Conservation (phyloP, 2,329 filamentous ascomycete genomes). For the Trichophyton simii region DNA sequence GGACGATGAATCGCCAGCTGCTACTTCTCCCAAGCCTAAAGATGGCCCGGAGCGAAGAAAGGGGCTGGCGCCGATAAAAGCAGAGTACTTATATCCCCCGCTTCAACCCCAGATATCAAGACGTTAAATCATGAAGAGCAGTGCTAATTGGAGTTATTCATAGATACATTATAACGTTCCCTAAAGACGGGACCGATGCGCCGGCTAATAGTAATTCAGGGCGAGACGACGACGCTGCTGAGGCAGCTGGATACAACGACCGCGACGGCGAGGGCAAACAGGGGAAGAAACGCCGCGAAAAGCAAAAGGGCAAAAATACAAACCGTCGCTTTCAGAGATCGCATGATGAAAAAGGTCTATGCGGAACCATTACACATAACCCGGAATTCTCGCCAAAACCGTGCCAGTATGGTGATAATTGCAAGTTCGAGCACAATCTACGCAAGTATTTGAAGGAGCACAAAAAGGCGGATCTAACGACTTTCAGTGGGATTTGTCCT, state of each 20-base stretch:
- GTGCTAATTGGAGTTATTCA: not conserved
- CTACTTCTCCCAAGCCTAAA: conserved; percentile 15
- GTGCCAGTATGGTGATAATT: conserved; percentile 68
- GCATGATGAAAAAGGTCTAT: conserved; percentile 63
- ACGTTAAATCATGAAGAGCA: not conserved
- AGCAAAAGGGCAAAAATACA: conserved; percentile 67
- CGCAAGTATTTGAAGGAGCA: conserved; percentile 73
- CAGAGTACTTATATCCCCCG: conserved; percentile 44
- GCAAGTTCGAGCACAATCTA: conserved; percentile 71
- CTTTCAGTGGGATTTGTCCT: conserved; percentile 67
- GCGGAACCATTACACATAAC: conserved; percentile 56
- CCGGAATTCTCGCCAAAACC: conserved; percentile 68
- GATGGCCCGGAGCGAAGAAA: conserved; percentile 30
- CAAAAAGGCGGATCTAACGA: conserved; percentile 65
- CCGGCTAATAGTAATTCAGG: conserved; percentile 20
- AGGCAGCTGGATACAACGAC: conserved; percentile 40
- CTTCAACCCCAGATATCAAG: not conserved
- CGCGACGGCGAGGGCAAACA: conserved; percentile 27
- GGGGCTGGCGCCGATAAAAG: conserved; percentile 59
- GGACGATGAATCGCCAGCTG: conserved; percentile 18
- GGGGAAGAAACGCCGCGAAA: conserved; percentile 31
- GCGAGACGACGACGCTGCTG: conserved; percentile 46
- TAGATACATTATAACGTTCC: conserved; percentile 24
- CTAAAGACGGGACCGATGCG: conserved; percentile 18
- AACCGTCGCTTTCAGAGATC: conserved; percentile 69